Conservation (phyloP, 2,329 filamentous ascomycete genomes). For the Exophiala viscosa region DNA sequence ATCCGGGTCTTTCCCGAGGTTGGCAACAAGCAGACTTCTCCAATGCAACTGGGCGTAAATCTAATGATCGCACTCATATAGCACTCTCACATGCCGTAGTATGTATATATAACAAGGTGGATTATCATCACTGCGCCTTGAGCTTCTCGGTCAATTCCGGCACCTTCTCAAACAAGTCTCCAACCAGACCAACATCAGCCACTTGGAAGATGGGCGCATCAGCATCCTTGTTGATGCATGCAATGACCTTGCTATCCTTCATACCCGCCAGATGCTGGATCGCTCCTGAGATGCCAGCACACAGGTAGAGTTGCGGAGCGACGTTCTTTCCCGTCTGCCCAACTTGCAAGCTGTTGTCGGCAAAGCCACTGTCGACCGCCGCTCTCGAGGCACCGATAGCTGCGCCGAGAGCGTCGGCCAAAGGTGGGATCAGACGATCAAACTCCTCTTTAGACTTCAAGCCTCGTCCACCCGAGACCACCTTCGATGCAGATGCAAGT, state of each 20-base stretch:
- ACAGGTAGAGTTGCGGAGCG: slow-evolving; percentile 90
- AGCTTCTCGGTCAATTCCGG: slow-evolving; percentile 95
- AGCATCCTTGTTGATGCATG: slow-evolving; percentile 94
- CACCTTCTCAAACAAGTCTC: slow-evolving; percentile 92
- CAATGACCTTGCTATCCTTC: slow-evolving; percentile 99
- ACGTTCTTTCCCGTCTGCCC: slow-evolving; percentile 99
- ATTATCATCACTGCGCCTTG: slow-evolving; percentile 47
- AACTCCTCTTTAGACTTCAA: slow-evolving; percentile 98
- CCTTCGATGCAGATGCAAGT: slow-evolving; percentile 78
- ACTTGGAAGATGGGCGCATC: slow-evolving; percentile 99
- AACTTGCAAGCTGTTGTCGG: slow-evolving; percentile 96
- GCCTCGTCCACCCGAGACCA: slow-evolving; percentile 90
- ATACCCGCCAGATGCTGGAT: slow-evolving; percentile 98
- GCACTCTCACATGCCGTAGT: background rate
- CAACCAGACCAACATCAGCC: slow-evolving; percentile 90
- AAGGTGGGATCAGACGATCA: slow-evolving; percentile 82
- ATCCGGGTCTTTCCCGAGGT: too few relatives aligned
- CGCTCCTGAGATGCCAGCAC: slow-evolving; percentile 91
- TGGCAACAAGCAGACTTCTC: too few relatives aligned
- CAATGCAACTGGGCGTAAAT: too few relatives aligned
- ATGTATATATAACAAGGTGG: background rate
- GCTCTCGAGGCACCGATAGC: slow-evolving; percentile 92
- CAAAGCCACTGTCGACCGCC: slow-evolving; percentile 94
- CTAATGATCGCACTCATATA: background rate
- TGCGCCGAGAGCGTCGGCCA: slow-evolving; percentile 90